A percentile compares a stretch with the other conserved stretches of the same genome.
Conservation (phyloP, 169 alveolate genomes). For the Miamiensis avidus region DNA sequence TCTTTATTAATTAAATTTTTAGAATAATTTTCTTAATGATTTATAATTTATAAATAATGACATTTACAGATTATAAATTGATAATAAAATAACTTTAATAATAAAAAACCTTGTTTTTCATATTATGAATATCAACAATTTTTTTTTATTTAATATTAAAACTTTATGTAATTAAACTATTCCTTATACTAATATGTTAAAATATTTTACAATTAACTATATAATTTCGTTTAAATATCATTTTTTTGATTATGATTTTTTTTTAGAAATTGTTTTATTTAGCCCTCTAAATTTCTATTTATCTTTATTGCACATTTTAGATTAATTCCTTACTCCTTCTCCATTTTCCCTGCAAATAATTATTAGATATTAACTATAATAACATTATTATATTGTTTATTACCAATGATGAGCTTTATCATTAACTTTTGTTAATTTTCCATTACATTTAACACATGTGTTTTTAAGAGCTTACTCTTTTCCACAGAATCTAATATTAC, state of each 20-base stretch:
- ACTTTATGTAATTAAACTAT: no score
- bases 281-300: slow-evolving; percentile 56
- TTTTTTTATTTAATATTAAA: no score
- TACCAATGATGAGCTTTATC: slow-evolving; percentile 46
- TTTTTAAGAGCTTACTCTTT: slow-evolving; percentile 52
- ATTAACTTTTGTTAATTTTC: slow-evolving; percentile 40
- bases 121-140: not conserved
- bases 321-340: slow-evolving; percentile 56
- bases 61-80: no score
- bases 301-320: slow-evolving; percentile 53
- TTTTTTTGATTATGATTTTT: slow-evolving; percentile 31
- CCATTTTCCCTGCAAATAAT: slow-evolving; percentile 54
- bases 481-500: slow-evolving; percentile 40
- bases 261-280: slow-evolving; percentile 47
- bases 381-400: no score
- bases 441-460: slow-evolving; percentile 55
- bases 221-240: no score
- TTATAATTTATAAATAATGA: no score
- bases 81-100: no score
- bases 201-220: no score
- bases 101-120: not conserved
- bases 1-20: no score
- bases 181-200: no score
- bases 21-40: not conserved
- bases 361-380: no score